Base-by-base conservation (phyloP, 1,284 basidiomycete genomes). In the Pseudozyma sp. region DNA sequence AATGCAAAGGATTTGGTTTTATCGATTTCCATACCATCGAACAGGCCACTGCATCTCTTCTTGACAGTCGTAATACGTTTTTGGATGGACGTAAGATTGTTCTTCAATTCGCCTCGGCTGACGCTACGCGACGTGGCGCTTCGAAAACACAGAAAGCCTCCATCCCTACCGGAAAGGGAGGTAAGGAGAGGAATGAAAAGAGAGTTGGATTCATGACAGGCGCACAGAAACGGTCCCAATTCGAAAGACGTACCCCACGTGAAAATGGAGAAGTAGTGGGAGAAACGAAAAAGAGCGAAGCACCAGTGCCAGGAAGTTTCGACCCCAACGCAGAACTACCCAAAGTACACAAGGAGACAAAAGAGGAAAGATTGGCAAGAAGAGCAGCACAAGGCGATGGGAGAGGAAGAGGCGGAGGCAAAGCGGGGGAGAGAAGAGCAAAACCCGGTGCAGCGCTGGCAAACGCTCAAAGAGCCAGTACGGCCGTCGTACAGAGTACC, bases 1-100 rank as follows among this genome's bases (percentile, higher is more conserved):
- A 91, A 70, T 98, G 96, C 86, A 99, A 98, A 89, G 96, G 96
- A 93, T 25, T 43, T 21, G 95, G 93, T 0, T 99, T 99, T 85
- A 89, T 97, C 63, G 97, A 99, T 85, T 99, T 99, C 85, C 89
- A 90, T 59, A 90, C 88, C 14, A 88, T 89, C 1, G 90, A 92
- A 62, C 88, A 92, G 68, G 94, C 96, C 11, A 97, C 94, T 0
- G 88, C 90, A 1, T 91, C 91, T 1, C 89, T 99, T 38, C 88
- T 91, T 74, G 94, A 97, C 82, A 88, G 91, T 45, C 90, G 90
- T 81, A 98, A 97, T 83, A 91, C 94, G 84, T 89, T 88, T 49
- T 88, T 97, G 53, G 89, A 94, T 82, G 94, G 94, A 7, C 89
- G 95, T 48, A 90, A 91, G 67, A 89, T 99, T 52, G 90, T 92